Base-by-base conservation (phyloP, 768 basidiomycete species). In the Tulasnella sp. region DNA sequence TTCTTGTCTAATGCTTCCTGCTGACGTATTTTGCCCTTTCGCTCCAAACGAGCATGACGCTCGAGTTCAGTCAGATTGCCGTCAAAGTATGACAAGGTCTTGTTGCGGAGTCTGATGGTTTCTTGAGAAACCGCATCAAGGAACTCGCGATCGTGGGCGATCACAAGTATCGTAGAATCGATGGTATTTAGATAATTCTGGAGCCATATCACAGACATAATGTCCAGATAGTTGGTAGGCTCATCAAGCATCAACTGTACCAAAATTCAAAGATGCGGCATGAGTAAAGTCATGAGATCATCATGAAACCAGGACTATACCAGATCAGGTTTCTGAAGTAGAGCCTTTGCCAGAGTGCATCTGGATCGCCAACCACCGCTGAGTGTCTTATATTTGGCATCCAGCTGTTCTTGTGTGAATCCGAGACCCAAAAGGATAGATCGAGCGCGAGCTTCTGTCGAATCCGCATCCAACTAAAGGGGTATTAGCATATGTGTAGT, bases 321-420 rank as follows among this genome's bases (percentile, higher is more conserved):
- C 16, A 53, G 47, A 37, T 83, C 76, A 5, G 70, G 70, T 27
- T 72, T 68, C 32, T 76, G 69, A 48, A 81, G 70, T 12, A 83
- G 64, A 0, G 76, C 74, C 27, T 70, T 70, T 3, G 79, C 81
- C 2, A 83, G 68, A 28, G 72, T 70, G 52, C 74, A 74, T 16
- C 79, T 68, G 37, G 76, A 75, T 34, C 73, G 64, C 81, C 81
- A 83, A 0, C 81, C 81, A 15, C 80, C 80, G 22, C 76, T 78
- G 20, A 83, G 65, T 0, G 68, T 64, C 1, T 63, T 61, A 48
- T 73, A 71, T 4, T 69, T 69, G 2, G 56, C 56, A 2, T 59
- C 50, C 4, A 66, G 60, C 48, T 68, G 66, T 12, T 65, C 64
- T 31, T 67, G 61, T 0, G 63, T 56, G 62, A 83, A 83, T 0